These are phyloP conservation scores for Chlorella vulgaris DNA, from an alignment of 139 green algal genomes.

Conservation along the genomic window DNA sequence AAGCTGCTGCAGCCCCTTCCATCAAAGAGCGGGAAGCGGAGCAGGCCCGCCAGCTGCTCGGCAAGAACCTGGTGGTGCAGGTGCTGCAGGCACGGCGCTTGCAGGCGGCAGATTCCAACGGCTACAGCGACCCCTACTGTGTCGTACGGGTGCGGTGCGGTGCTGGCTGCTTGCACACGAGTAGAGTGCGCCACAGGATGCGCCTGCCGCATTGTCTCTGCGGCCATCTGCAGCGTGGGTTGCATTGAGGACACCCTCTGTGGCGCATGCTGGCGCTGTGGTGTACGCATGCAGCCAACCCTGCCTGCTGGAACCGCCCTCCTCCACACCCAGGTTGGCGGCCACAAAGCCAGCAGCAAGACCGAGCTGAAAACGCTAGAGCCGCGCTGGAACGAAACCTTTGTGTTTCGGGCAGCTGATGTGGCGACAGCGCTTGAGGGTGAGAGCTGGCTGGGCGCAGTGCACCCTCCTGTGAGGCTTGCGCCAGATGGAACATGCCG, in stretches of 20 bases:
- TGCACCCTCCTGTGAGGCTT: neutral
- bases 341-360: slow-evolving; percentile 20
- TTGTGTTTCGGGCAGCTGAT: slow-evolving; percentile 12
- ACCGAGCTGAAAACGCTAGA: slow-evolving; percentile 38
- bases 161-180: too few species aligned
- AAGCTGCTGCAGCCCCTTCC: neutral
- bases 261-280: too few species aligned
- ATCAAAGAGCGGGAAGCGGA: too few species aligned
- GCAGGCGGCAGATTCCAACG: slow-evolving; percentile 35
- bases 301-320: too few species aligned
- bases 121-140: slow-evolving; percentile 41
- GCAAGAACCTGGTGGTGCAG: slow-evolving; percentile 29
- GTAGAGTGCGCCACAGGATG: neutral
- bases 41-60: neutral
- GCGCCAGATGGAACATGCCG: too few species aligned
- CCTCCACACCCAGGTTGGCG: too few species aligned
- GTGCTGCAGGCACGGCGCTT: slow-evolving; percentile 33
- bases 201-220: neutral
- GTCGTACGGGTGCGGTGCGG: slow-evolving; percentile 32
- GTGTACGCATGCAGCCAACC: neutral
- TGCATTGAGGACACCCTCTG: too few species aligned
- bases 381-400: slow-evolving; percentile 43
- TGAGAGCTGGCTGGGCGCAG: too few species aligned
- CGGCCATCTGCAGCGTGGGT: too few species aligned
- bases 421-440: neutral